These are phyloP conservation scores for Phytophthora tubulina DNA, from an alignment of 352 stramenopile genomes.

Conservation along the genomic window DNA sequence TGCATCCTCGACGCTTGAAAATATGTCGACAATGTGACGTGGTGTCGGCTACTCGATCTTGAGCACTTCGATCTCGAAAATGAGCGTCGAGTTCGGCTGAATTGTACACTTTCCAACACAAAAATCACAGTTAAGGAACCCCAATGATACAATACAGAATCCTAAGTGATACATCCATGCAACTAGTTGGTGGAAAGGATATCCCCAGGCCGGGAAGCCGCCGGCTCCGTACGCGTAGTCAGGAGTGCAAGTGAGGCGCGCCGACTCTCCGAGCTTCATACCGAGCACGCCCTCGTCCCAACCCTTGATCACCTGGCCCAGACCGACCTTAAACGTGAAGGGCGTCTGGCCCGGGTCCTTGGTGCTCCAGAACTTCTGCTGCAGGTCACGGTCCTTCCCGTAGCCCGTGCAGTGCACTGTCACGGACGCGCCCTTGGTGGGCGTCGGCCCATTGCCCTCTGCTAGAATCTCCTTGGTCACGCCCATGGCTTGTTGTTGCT, in stretches of 20 bases:
- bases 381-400: constrained; percentile 74
- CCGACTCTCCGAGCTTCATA: constrained; percentile 92
- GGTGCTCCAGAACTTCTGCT: constrained; percentile 96
- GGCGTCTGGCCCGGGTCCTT: constrained; percentile 95
- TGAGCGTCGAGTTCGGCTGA: constrained; percentile 91
- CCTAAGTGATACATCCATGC: constrained; percentile 11
- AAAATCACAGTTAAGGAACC: constrained; percentile 50
- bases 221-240: constrained; percentile 96
- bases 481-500: constrained; percentile 48
- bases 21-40: neutral
- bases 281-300: constrained; percentile 94
- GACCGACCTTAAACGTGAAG: constrained; percentile 94
- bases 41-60: constrained; percentile 61
- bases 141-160: neutral
- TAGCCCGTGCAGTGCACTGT: constrained; percentile 89
- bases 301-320: constrained; percentile 95
- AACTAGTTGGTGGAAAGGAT: constrained; percentile 55
- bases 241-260: constrained; percentile 92
- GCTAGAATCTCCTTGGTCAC: constrained; percentile 72
- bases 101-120: constrained; percentile 70
- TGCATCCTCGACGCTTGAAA: constrained; percentile 6
- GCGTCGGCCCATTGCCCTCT: constrained; percentile 63
- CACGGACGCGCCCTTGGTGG: constrained; percentile 68
- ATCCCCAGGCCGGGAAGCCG: constrained; percentile 95
- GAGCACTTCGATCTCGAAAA: constrained; percentile 95